Base-by-base conservation (phyloP, 202 grass and related monocot species). In the Saccharum hybrid region DNA sequence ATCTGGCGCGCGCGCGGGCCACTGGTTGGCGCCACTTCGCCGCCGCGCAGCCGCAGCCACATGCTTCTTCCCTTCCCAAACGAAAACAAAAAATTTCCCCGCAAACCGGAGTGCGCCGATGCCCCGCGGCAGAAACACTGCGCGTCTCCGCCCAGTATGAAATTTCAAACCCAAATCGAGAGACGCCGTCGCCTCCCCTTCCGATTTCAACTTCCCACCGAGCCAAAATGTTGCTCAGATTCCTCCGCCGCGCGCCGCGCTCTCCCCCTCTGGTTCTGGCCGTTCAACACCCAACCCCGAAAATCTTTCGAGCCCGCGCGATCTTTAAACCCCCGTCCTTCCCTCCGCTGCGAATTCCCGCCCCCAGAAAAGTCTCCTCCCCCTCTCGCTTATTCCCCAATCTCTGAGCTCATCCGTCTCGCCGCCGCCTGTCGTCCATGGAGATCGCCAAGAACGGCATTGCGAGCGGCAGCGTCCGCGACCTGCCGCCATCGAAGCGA, bases 401-500 rank as follows among this genome's bases (percentile, higher is more conserved):
- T 45, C 69, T 51, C 8, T 30, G 71, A 56, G 10, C 22, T 7
- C 31, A 3, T 19, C 65, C 43, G 0, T 14, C 51, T 33, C 80
- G 74, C 74, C 42, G 36, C 8, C 18, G 43, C 63, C 39, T 8
- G 45, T 0, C 45, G 70, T n/a, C 51, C 30, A 86, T 86, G 84
- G 88, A 83, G 79, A 26, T 43, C 49, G 61, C 82, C 76, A 8
- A 28, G 63, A 72, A 5, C 33, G 34, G 70, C 61, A 30, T 49
- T 5, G 21, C 11, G 7, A 76, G 77, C 63, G 82, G 82, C 41
- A 75, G 63, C 72, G 45, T 86, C 46, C 84, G 82, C 19, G 72
- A 77, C 13, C 67, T 97, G 63, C 92, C 90, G 38, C 92, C 90
- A 1, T 90, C 87, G 67, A 98, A 95, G 80, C 88, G 95, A 72